These are phyloP conservation scores for Lodderomyces parapsilosis DNA, from an alignment of 1,139 yeast genomes.

Conservation along the genomic window DNA sequence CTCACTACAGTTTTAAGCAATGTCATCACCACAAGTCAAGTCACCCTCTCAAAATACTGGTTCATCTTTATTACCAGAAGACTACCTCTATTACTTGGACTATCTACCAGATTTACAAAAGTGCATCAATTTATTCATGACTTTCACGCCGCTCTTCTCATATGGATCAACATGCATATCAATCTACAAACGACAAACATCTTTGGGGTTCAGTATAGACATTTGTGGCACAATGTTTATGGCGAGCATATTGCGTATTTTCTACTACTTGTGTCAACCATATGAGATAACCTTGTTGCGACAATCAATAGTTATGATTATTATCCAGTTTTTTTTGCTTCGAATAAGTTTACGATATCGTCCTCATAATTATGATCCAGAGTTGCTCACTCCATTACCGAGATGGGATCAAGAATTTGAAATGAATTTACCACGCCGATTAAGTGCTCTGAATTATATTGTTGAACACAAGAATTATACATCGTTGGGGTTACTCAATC, in stretches of 20 bases:
- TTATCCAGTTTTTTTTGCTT: slow-evolving; percentile 65
- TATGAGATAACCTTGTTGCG: slow-evolving; percentile 72
- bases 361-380: slow-evolving; percentile 41
- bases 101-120: slow-evolving; percentile 46
- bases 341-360: slow-evolving; percentile 64
- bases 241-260: slow-evolving; percentile 70
- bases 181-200: slow-evolving; percentile 60
- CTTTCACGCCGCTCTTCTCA: slow-evolving; percentile 78
- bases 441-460: slow-evolving; percentile 14
- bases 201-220: slow-evolving; percentile 82
- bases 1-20: not conserved
- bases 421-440: slow-evolving; percentile 20
- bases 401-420: slow-evolving; percentile 29
- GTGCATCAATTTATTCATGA: slow-evolving; percentile 46
- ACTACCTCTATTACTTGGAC: slow-evolving; percentile 29
- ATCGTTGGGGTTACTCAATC: slow-evolving; percentile 8
- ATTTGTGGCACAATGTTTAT: slow-evolving; percentile 89
- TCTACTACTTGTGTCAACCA: slow-evolving; percentile 76
- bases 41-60: not conserved
- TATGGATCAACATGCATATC: slow-evolving; percentile 80
- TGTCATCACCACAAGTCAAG: not conserved
- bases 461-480: slow-evolving; percentile 12
- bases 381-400: slow-evolving; percentile 35
- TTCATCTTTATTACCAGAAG: slow-evolving; percentile 21
- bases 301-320: slow-evolving; percentile 77